A percentile compares a stretch with the other conserved stretches of the same genome.
phyloP scores from a whole-genome alignment of 768 basidiomycete genomes.

The Crepidotus variabilis region DNA sequence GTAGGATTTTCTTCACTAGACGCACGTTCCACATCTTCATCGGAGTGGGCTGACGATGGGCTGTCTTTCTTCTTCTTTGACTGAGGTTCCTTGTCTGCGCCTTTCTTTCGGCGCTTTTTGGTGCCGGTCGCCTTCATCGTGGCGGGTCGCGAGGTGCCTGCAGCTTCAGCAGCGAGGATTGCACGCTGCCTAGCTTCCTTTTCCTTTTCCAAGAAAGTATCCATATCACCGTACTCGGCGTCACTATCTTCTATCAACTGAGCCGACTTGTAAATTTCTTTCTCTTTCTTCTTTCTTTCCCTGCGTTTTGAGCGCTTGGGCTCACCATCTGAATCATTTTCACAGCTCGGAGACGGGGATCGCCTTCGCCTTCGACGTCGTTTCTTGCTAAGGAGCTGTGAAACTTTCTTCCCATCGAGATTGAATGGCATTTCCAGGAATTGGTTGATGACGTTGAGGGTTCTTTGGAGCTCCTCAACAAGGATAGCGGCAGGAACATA shows the following conservation, averaged over 20 bases:
- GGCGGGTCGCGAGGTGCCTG: slow-evolving; percentile 36
- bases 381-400: slow-evolving; percentile 68
- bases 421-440: slow-evolving; percentile 82
- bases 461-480: slow-evolving; percentile 64
- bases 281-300: slow-evolving; percentile 63
- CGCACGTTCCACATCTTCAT: slow-evolving; percentile 13
- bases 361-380: slow-evolving; percentile 49
- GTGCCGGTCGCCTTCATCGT: slow-evolving; percentile 53
- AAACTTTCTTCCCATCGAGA: slow-evolving; percentile 71
- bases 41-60: slow-evolving; percentile 10
- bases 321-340: slow-evolving; percentile 36
- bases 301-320: slow-evolving; percentile 49
- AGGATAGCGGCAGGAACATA: slow-evolving; percentile 70
- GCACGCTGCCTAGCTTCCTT: slow-evolving; percentile 54
- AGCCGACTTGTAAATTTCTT: slow-evolving; percentile 73
- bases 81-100: slow-evolving; percentile 22
- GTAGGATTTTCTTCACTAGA: neutral
- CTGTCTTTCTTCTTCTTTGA: slow-evolving; percentile 33
- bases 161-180: slow-evolving; percentile 41
- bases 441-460: slow-evolving; percentile 73
- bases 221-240: slow-evolving; percentile 75
- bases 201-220: slow-evolving; percentile 79
- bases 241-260: slow-evolving; percentile 93
- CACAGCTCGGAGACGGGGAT: slow-evolving; percentile 43
- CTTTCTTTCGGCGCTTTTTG: slow-evolving; percentile 43